Percentiles rank a stretch among this genome's conserved stretches.
phyloP scores from a whole-genome alignment of 1,139 yeast species.

The Oligophagozyma castellii region DNA sequence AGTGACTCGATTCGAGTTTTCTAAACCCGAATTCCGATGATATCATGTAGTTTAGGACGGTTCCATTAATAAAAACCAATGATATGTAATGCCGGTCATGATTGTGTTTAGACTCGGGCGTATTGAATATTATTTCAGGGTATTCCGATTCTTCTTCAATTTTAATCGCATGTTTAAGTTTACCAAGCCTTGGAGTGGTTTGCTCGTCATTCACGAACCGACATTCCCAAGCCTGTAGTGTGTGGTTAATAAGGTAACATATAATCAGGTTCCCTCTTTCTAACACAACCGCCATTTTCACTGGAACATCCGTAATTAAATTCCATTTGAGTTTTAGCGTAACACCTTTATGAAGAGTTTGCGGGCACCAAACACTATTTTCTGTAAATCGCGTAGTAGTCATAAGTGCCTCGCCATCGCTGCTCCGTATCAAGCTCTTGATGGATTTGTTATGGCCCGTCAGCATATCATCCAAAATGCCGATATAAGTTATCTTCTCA shows the following conservation, averaged over 20 bases:
- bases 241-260: constrained; percentile 28
- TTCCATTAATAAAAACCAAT: constrained; percentile 27
- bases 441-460: constrained; percentile 85
- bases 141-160: constrained; percentile 8
- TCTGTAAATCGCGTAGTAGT: constrained; percentile 39
- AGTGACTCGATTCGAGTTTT: constrained; percentile 9
- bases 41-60: constrained; percentile 23
- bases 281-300: constrained; percentile 38
- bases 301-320: constrained; percentile 27
- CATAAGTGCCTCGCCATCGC: constrained; percentile 44
- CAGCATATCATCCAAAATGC: constrained; percentile 35
- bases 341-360: constrained; percentile 18
- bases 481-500: constrained; percentile 11
- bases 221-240: constrained; percentile 56
- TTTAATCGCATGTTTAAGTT: constrained; percentile 14
- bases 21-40: constrained; percentile 11
- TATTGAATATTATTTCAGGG: constrained; percentile 27
- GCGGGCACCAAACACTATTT: constrained; percentile 49
- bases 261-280: constrained; percentile 40
- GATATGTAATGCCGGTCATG: constrained; percentile 31
- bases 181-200: constrained; percentile 5
- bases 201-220: constrained; percentile 9
- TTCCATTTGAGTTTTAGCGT: constrained; percentile 24
- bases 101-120: constrained; percentile 32
- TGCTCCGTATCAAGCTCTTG: constrained; percentile 48